phyloP scores from a whole-genome alignment of 2,329 filamentous ascomycete genomes.

The Diaporthe citrichinensis region DNA sequence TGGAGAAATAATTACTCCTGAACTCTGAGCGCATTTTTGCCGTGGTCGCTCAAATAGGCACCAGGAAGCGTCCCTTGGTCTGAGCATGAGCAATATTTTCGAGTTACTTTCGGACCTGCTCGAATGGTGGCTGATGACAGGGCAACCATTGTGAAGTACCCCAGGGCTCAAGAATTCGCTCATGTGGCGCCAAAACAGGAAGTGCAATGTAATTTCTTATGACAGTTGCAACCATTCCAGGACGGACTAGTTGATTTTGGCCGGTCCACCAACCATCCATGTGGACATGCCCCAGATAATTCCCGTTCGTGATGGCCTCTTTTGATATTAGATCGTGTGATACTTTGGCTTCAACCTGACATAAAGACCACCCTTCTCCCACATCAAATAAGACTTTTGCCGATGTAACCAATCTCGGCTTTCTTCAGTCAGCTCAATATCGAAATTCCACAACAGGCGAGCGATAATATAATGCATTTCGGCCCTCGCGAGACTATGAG shows the following conservation, averaged over 20 bases:
- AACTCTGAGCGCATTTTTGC: no score
- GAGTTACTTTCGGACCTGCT: background rate
- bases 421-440: constrained; percentile 53
- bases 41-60: background rate
- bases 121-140: background rate
- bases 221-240: background rate
- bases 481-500: constrained; percentile 59
- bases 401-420: constrained; percentile 13
- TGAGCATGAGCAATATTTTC: background rate
- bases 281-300: background rate
- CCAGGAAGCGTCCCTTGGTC: background rate
- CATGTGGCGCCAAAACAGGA: background rate
- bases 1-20: no score
- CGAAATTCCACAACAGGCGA: constrained; percentile 61
- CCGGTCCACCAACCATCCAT: background rate
- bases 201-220: background rate
- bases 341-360: constrained; percentile 6
- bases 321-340: background rate
- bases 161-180: background rate
- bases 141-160: background rate
- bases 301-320: background rate
- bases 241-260: no score
- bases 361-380: constrained; percentile 27
- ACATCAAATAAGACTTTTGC: constrained; percentile 29
- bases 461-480: constrained; percentile 63